Evolutionary conservation across 2,329 filamentous ascomycete species (phyloP), one percentile per base, ranked within the genome.

Genomic region (Nemania diffusa): DNA sequence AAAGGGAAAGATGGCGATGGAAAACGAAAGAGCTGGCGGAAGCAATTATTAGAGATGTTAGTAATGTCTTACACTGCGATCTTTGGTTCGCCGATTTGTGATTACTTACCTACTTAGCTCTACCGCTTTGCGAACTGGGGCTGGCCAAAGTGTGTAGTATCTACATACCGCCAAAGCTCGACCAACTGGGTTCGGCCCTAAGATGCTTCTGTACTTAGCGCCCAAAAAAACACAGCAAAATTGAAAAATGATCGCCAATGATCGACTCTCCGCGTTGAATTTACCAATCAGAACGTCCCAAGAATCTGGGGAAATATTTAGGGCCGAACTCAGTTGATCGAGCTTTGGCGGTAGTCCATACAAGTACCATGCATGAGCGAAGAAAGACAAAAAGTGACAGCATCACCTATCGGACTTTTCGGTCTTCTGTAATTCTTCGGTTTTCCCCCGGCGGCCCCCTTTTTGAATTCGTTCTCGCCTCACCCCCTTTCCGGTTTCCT

Each of bases 281-380:
- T n/a, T n/a, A n/a, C n/a, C n/a, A n/a, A n/a, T n/a, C n/a, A n/a
- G n/a, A n/a, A n/a, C n/a, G n/a, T n/a, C n/a, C n/a, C n/a, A n/a
- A n/a, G n/a, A n/a, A n/a, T n/a, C n/a, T n/a, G n/a, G n/a, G n/a
- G n/a, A n/a, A n/a, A n/a, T n/a, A n/a, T n/a, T n/a, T n/a, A n/a
- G n/a, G n/a, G n/a, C n/a, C n/a, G n/a, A n/a, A n/a, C n/a, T n/a
- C n/a, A n/a, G n/a, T n/a, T n/a, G n/a, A n/a, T n/a, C n/a, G n/a
- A n/a, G n/a, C n/a, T n/a, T n/a, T n/a, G n/a, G n/a, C n/a, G n/a
- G 40, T 15, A 34, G 15, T 52, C 57, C 44, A 44, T 34, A 53
- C 42, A 20, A 64, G 57, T 68, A 68, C 57, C 62, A 42, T 68
- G 65, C 62, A 68, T 53, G 57, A 60, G 51, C 26, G 20, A 67